Conservation (phyloP, 2,329 filamentous ascomycete genomes). For the Macroventuria anomochaeta region DNA sequence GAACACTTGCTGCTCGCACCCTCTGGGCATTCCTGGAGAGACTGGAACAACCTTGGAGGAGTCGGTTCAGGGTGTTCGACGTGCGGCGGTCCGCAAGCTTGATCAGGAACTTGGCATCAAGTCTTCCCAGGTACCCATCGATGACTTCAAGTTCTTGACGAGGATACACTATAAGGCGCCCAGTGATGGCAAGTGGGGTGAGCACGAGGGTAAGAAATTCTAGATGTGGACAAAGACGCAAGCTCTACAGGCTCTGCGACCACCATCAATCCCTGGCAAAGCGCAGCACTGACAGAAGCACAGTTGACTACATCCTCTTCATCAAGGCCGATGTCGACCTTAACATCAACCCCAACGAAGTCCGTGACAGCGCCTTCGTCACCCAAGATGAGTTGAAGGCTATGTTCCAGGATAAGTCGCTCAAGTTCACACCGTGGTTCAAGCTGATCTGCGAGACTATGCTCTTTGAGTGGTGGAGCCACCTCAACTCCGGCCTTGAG, state of each 20-base stretch:
- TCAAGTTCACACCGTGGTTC: slow-evolving; percentile 98
- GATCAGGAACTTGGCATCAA: slow-evolving; percentile 95
- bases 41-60: slow-evolving; percentile 82
- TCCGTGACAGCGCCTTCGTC: slow-evolving; percentile 83
- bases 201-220: slow-evolving; percentile 83
- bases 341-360: slow-evolving; percentile 84
- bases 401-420: slow-evolving; percentile 79
- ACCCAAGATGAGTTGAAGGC: slow-evolving; percentile 79
- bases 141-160: slow-evolving; percentile 92
- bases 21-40: slow-evolving; percentile 88
- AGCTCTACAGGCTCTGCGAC: slow-evolving; percentile 19
- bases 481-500: slow-evolving; percentile 80
- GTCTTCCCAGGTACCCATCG: slow-evolving; percentile 83
- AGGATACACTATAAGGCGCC: slow-evolving; percentile 98
- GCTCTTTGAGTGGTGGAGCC: slow-evolving; percentile 97
- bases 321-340: slow-evolving; percentile 87
- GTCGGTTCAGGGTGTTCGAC: slow-evolving; percentile 84
- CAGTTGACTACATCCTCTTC: slow-evolving; percentile 98
- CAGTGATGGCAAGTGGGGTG: slow-evolving; percentile 97
- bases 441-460: slow-evolving; percentile 98
- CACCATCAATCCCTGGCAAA: not conserved
- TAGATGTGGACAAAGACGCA: not conserved
- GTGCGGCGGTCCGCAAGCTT: slow-evolving; percentile 90
- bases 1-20: slow-evolving; percentile 99
- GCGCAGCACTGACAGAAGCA: slow-evolving; percentile 27